A percentile compares a stretch with the other conserved stretches of the same genome.
These are phyloP conservation scores for Colletotrichum higginsianum DNA, from an alignment of 2,329 filamentous ascomycete species.

Conservation along the genomic window DNA sequence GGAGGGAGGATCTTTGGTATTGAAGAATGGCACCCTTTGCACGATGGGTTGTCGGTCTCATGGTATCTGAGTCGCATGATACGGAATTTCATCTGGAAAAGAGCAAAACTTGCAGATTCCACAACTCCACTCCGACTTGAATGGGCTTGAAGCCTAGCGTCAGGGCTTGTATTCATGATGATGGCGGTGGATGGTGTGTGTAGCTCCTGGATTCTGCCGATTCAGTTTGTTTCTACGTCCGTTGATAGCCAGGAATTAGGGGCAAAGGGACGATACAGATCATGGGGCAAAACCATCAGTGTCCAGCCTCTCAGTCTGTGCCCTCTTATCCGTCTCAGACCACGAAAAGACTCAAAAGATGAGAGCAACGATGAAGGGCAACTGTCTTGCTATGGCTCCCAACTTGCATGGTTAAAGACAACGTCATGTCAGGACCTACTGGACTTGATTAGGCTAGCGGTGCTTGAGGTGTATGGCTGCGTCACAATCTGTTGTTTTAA, in stretches of 20 bases:
- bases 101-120: not conserved
- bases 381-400: not conserved
- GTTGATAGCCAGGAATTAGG: not conserved
- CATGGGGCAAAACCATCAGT: not conserved
- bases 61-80: slow-evolving; percentile 12
- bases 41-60: slow-evolving; percentile 24
- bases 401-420: not conserved
- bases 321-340: not conserved
- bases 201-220: not conserved
- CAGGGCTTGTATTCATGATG: not conserved
- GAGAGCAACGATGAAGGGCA: not conserved
- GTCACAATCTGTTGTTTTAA: not conserved
- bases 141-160: not conserved
- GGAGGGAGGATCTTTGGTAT: slow-evolving; percentile 10
- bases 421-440: not conserved
- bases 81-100: not conserved
- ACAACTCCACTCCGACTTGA: not conserved
- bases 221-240: not conserved
- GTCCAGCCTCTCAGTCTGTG: too few species aligned
- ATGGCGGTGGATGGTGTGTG: not conserved
- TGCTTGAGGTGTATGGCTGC: not conserved
- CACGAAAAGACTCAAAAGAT: not conserved
- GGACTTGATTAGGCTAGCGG: too few species aligned
- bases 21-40: slow-evolving; percentile 12
- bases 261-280: not conserved